Base-by-base conservation (phyloP, 2,329 filamentous ascomycete genomes). In the Beauveria scarabaeidicola region DNA sequence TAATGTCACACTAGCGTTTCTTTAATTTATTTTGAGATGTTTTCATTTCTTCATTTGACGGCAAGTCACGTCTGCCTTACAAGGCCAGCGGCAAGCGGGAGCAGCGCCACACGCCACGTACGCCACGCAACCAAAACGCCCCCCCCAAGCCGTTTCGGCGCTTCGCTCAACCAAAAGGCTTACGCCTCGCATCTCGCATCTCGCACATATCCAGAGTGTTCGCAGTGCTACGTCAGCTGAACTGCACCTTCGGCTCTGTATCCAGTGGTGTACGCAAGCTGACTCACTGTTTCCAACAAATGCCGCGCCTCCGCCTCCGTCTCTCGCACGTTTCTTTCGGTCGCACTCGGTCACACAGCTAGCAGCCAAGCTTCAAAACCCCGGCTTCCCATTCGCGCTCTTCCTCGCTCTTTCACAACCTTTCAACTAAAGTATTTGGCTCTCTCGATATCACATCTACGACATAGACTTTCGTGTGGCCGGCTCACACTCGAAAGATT, bases 101-200 rank as follows among this genome's bases (percentile, higher is more conserved):
- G 46, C 47, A 32, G 38, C 55, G 55, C 55, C 55, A 58, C 54
- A 44, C 46, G 55, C 55, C 55, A 58, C 46, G 54, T 23, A 54
- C 10, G 38, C 40, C 17, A 44, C 25, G n/a, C 48, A 56, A 41
- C 53, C 23, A 29, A 55, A 36, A 17, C 43, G 41, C 11, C 32
- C 32, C 32, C 27, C 27, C 21, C n/a, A n/a, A 21, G 21, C 55
- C 21, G 36, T n/a, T 52, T 36, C 7, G n/a, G 54, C 54, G 55
- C 55, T 51, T 44, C 55, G 38, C 36, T 43, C 47, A 52, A 25
- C 38, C 25, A 9, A 36, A 36, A 44, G 36, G 55, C 55, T 52
- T 58, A 58, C 55, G 55, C 38, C 55, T 58, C 47, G n/a, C 46
- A 52, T 58, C 55, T 58, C 23, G 23, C 47, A 44, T n/a, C n/a